A percentile compares a stretch with the other conserved stretches of the same genome.
Conservation (phyloP, 164 flowering plant species). For the Stephania japonica region DNA sequence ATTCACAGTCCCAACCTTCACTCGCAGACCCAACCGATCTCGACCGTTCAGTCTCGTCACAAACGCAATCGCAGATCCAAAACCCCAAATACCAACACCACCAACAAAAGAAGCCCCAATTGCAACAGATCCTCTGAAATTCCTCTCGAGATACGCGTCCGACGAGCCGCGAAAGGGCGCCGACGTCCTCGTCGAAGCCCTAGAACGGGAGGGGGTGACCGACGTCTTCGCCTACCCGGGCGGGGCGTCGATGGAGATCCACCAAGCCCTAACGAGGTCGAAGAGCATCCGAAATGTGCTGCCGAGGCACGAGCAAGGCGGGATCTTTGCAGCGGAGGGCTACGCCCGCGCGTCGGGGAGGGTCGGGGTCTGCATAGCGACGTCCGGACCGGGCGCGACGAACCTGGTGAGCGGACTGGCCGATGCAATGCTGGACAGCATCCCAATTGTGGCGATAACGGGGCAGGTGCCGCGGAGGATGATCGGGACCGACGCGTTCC, state of each 20-base stretch:
- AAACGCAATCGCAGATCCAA: conserved; percentile 8
- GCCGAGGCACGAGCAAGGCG: conserved; percentile 69
- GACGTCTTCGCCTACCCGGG: conserved; percentile 64
- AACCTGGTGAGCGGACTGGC: conserved; percentile 70
- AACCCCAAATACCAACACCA: not conserved
- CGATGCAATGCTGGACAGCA: conserved; percentile 57
- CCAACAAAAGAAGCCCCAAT: too few relatives aligned
- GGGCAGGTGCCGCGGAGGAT: conserved; percentile 65
- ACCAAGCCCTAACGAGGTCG: conserved; percentile 67
- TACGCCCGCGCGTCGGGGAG: conserved; percentile 56
- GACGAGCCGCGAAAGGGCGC: conserved; percentile 59
- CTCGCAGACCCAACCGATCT: not conserved
- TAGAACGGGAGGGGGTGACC: conserved; percentile 55
- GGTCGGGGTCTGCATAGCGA: conserved; percentile 67
- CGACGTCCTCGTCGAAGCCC: conserved; percentile 69
- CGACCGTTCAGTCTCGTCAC: conserved; percentile 1
- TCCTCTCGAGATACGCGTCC: conserved; percentile 32
- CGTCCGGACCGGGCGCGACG: conserved; percentile 79
- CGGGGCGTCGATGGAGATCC: conserved; percentile 70
- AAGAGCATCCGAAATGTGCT: conserved; percentile 38
- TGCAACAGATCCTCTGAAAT: conserved; percentile 1
- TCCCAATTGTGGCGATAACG: conserved; percentile 58
- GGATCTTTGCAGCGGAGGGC: conserved; percentile 65
- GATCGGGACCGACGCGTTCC: conserved; percentile 73
- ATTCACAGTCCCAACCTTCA: not conserved